Evolutionary conservation across 305 asterid species (phyloP).

Genomic region (Fraxinus albicans): DNA sequence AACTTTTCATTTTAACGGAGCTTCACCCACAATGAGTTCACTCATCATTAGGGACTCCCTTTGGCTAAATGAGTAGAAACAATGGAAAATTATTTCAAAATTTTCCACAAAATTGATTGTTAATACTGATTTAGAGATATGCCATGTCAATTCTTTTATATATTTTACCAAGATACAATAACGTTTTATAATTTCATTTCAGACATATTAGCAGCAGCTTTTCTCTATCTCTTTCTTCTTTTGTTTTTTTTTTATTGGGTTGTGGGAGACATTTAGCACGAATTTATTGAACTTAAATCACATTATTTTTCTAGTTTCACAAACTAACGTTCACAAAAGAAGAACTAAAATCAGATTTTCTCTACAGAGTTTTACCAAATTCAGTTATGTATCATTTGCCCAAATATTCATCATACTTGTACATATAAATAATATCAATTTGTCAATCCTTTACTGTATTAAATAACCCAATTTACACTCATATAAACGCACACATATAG

Average conservation of each 20-base stretch:
- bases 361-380: neutral
- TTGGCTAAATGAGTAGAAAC: neutral
- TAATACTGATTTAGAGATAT: neutral
- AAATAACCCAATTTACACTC: neutral
- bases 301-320: neutral
- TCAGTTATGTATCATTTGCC: neutral
- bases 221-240: neutral
- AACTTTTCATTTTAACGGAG: neutral
- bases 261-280: neutral
- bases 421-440: neutral
- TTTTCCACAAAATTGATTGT: neutral
- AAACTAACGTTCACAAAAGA: neutral
- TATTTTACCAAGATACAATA: neutral
- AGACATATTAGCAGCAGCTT: neutral
- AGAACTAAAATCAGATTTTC: neutral
- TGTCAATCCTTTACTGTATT: neutral
- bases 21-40: neutral
- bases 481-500: neutral
- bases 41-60: neutral
- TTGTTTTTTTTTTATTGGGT: neutral
- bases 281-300: neutral
- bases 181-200: neutral
- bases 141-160: neutral
- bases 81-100: neutral
- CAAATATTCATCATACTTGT: neutral